A percentile compares a stretch with the other conserved stretches of the same genome.
Conservation (phyloP, 192 early-diverging fungal genomes). For the Backusella morwellensis region DNA sequence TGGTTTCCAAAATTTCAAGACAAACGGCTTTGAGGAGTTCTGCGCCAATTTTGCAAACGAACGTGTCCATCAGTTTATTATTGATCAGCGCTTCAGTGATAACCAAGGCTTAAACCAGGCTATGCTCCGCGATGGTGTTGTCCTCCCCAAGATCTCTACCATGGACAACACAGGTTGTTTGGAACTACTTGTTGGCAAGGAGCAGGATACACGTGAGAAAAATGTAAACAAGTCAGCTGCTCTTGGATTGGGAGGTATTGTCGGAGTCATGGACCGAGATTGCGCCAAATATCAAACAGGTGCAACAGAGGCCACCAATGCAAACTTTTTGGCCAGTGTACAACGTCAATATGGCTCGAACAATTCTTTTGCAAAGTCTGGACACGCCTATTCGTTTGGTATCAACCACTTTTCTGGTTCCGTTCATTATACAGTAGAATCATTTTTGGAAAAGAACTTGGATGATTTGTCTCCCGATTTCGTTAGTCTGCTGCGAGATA, state of each 20-base stretch:
- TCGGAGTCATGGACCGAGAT: slow-evolving; percentile 45
- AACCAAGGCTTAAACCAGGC: slow-evolving; percentile 39
- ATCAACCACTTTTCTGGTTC: slow-evolving; percentile 71
- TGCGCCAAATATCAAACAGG: slow-evolving; percentile 43
- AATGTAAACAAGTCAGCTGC: slow-evolving; percentile 20
- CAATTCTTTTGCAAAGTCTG: slow-evolving; percentile 39
- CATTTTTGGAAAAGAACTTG: slow-evolving; percentile 78
- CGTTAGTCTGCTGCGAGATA: slow-evolving; percentile 71
- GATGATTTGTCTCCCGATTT: slow-evolving; percentile 78
- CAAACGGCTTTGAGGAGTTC: slow-evolving; percentile 68
- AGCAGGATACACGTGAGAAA: slow-evolving; percentile 32
- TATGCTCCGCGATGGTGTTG: slow-evolving; percentile 53
- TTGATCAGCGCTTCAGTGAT: slow-evolving; percentile 56
- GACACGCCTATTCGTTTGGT: slow-evolving; percentile 54
- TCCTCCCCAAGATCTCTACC: slow-evolving; percentile 48
- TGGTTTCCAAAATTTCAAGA: slow-evolving; percentile 62
- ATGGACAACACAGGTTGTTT: slow-evolving; percentile 52
- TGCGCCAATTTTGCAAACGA: slow-evolving; percentile 69
- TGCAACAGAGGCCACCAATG: slow-evolving; percentile 46
- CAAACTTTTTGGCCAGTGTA: slow-evolving; percentile 40
- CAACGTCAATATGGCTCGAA: slow-evolving; percentile 35
- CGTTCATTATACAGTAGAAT: slow-evolving; percentile 77
- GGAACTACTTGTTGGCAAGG: slow-evolving; percentile 56
- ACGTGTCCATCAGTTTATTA: slow-evolving; percentile 62
- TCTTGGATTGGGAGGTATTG: slow-evolving; percentile 39